phyloP scores from a whole-genome alignment of 1,284 basidiomycete genomes.

The Ceraceosorus bombacis region DNA sequence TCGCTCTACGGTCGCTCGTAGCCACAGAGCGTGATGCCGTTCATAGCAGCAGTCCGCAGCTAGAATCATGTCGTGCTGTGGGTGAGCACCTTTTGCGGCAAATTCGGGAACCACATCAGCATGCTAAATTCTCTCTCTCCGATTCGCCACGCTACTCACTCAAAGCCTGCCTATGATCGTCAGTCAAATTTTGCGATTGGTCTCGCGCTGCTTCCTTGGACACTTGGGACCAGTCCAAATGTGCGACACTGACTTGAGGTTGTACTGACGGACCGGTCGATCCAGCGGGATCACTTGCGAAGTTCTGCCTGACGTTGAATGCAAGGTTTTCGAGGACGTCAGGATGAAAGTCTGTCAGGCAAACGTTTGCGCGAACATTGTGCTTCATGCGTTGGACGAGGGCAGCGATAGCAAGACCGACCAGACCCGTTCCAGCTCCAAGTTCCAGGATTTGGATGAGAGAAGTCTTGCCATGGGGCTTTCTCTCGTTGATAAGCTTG shows the following conservation, averaged over 20 bases:
- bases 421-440: conserved; percentile 18
- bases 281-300: neutral
- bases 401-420: conserved; percentile 11
- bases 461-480: neutral
- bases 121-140: no score
- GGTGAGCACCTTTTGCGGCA: no score
- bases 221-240: conserved; percentile 1
- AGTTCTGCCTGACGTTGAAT: conserved; percentile 5
- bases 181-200: neutral
- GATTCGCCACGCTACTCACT: no score
- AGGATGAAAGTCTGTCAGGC: conserved; percentile 14
- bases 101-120: no score
- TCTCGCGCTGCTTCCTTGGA: neutral
- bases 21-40: no score
- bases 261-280: neutral
- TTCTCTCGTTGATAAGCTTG: neutral
- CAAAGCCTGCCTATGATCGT: no score
- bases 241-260: neutral
- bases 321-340: conserved; percentile 11
- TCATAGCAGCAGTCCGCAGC: no score
- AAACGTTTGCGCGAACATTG: neutral
- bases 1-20: no score
- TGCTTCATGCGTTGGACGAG: neutral
- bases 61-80: no score
- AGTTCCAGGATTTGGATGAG: conserved; percentile 10